A percentile compares a stretch with the other conserved stretches of the same genome.
Conservation (phyloP, 257 asterid species). For the Capsicum rhomboideum region DNA sequence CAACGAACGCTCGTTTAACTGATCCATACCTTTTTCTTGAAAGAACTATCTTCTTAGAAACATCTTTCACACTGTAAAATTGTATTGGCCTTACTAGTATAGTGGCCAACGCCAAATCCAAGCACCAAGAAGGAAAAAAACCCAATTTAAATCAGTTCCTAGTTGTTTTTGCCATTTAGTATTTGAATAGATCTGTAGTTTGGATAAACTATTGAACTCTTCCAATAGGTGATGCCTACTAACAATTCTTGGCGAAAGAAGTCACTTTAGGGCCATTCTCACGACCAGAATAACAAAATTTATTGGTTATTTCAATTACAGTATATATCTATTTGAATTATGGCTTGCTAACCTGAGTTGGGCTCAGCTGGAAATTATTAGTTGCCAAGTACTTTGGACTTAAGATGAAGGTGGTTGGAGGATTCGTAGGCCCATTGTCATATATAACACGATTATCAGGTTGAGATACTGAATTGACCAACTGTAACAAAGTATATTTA, state of each 20-base stretch:
- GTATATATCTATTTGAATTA: too few species aligned
- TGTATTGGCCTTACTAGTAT: conserved; percentile 3
- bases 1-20: conserved; percentile 13
- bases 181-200: not conserved
- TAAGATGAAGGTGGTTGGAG: not conserved
- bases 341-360: not conserved
- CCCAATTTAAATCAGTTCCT: too few species aligned
- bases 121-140: not conserved
- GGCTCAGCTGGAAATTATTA: not conserved
- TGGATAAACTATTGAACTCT: not conserved
- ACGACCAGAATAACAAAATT: too few species aligned
- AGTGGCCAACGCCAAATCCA: conserved; percentile 30
- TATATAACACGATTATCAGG: not conserved
- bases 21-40: conserved; percentile 14
- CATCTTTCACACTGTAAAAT: not conserved
- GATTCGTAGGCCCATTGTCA: not conserved
- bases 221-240: not conserved
- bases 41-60: conserved; percentile 2
- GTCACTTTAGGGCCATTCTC: too few species aligned
- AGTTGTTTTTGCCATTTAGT: not conserved
- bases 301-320: too few species aligned
- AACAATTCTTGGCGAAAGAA: too few species aligned
- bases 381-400: not conserved
- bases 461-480: not conserved
- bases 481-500: not conserved